phyloP scores from a whole-genome alignment of 2,329 filamentous ascomycete species.

The Phyllosticta paracitricarpa region DNA sequence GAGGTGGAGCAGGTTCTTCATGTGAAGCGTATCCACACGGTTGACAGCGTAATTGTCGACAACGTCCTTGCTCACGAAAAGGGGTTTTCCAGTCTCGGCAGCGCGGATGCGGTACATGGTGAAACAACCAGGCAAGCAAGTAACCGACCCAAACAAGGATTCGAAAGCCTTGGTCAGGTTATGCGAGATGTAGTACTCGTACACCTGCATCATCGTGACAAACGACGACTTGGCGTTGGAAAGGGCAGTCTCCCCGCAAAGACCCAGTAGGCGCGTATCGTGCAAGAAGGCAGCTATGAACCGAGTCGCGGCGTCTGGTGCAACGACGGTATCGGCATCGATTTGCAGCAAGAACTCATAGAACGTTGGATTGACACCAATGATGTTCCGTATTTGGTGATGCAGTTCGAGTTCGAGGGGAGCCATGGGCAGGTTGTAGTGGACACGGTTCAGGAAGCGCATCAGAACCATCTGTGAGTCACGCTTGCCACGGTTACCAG shows the following conservation, averaged over 20 bases:
- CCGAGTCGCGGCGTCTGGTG: slow-evolving; percentile 77
- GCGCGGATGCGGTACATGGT: slow-evolving; percentile 97
- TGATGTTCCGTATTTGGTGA: slow-evolving; percentile 97
- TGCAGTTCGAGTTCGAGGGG: slow-evolving; percentile 97
- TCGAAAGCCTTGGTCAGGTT: slow-evolving; percentile 96
- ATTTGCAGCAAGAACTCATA: slow-evolving; percentile 97
- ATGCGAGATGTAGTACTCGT: slow-evolving; percentile 99
- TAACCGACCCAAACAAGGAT: slow-evolving; percentile 92
- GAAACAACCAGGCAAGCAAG: slow-evolving; percentile 96
- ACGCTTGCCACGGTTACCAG: slow-evolving; percentile 97
- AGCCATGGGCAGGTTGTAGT: slow-evolving; percentile 95
- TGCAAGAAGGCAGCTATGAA: slow-evolving; percentile 86
- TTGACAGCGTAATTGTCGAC: slow-evolving; percentile 83
- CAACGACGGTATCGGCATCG: slow-evolving; percentile 93
- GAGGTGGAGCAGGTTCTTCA: slow-evolving; percentile 95
- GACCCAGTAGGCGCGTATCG: slow-evolving; percentile 85
- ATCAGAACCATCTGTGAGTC: slow-evolving; percentile 98
- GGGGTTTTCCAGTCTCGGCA: slow-evolving; percentile 84
- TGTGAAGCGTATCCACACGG: slow-evolving; percentile 93
- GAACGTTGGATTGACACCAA: slow-evolving; percentile 95
- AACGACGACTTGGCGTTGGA: slow-evolving; percentile 90
- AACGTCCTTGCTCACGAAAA: slow-evolving; percentile 90
- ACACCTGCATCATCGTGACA: slow-evolving; percentile 98
- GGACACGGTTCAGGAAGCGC: slow-evolving; percentile 97
- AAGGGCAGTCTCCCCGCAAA: slow-evolving; percentile 89